Base-by-base conservation (phyloP, 371 early-diverging fungal genomes). In the Rhizopus sp. region DNA sequence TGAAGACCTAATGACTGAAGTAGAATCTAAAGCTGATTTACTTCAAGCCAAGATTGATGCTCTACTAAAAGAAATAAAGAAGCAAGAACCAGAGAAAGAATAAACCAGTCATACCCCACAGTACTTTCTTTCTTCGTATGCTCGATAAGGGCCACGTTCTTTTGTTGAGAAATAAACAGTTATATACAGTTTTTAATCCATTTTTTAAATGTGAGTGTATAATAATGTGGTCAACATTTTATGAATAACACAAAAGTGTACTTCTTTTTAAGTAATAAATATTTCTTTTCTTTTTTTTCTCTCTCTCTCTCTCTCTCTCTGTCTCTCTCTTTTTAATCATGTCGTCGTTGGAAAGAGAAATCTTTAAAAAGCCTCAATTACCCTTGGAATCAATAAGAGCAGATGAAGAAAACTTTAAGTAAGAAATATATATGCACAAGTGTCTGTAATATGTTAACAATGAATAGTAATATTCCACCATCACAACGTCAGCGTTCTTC, bases 51-150 rank as follows among this genome's bases (percentile, higher is more conserved):
- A 77, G 52, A 63, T 77, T 32, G 70, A 73, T 55, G 72, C 70
- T 15, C 67, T 77, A 40, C 58, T 77, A 12, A 59, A 61, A 8
- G 70, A 74, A 54, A 57, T 72, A 13, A 58, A 45, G 3, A 39
- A 45, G 13, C 47, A 37, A 81, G 8, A 99, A 99, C 39, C 91
- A 94, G 60, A 95, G 96, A 0, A 23, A 23, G 23, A 23, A 23
- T 23, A 23, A 23, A 23, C 23, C 23, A 23, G 23, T 2, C 2
- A 2, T 23, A 23, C 2, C 23, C 23, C 23, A 1, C 23, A 23
- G 2, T 23, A 23, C 23, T 23, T 23, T 23, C 23, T 23, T 23
- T 23, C 23, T 2, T 23, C 23, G 23, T 23, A 2, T 23, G 2
- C 23, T 23, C 2, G 23, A 23, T 23, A 23, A 23, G 23, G 23